Evolutionary conservation across 805 yeast genomes (phyloP).

Genomic region (Kodamaea neixiangensis): DNA sequence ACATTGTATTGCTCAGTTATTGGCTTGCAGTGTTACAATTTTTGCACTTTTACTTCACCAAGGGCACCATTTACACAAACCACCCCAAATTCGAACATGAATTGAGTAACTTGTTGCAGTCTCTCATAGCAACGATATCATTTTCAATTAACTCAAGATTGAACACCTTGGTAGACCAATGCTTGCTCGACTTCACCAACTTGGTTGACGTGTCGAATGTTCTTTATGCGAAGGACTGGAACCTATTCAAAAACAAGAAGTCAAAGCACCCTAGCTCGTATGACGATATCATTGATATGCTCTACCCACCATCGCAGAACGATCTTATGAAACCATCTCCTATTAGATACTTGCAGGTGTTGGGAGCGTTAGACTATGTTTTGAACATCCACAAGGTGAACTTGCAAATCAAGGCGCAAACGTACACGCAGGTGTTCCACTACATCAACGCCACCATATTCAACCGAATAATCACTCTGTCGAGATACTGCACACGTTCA

Average conservation of each 20-base stretch:
- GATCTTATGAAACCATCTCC: constrained; percentile 91
- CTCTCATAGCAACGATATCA: constrained; percentile 64
- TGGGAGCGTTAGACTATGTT: constrained; percentile 87
- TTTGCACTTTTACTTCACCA: constrained; percentile 71
- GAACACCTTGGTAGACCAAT: constrained; percentile 58
- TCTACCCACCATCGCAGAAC: constrained; percentile 81
- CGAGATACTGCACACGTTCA: constrained; percentile 73
- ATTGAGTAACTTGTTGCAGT: constrained; percentile 53
- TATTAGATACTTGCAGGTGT: constrained; percentile 74
- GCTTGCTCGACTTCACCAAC: constrained; percentile 73
- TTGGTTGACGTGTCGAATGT: constrained; percentile 81
- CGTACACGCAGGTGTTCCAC: constrained; percentile 73
- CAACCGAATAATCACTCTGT: constrained; percentile 67
- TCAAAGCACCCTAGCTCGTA: constrained; percentile 49
- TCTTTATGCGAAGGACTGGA: constrained; percentile 71
- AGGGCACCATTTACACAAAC: constrained; percentile 56
- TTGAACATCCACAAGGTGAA: constrained; percentile 80
- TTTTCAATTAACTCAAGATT: constrained; percentile 66
- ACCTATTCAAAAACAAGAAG: constrained; percentile 48
- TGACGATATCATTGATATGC: constrained; percentile 72
- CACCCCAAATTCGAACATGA: constrained; percentile 66
- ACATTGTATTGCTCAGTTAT: constrained; percentile 72
- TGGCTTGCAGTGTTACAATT: constrained; percentile 86
- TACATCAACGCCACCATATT: constrained; percentile 75
- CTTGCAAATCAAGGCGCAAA: constrained; percentile 73